Base-by-base conservation (phyloP, 192 early-diverging fungal species). In the Cetraspora pellucida region DNA sequence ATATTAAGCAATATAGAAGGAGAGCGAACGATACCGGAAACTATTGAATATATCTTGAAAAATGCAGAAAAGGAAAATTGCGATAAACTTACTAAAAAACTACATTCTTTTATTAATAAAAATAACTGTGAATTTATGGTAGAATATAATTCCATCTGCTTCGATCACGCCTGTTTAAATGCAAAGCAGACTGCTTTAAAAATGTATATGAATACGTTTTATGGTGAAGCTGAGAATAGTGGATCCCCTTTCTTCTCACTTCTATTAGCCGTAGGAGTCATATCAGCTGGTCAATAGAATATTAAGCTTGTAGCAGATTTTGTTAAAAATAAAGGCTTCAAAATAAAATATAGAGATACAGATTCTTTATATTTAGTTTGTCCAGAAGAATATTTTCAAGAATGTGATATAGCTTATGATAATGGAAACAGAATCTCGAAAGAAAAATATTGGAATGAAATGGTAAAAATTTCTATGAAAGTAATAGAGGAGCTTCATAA, bases 391-490 rank as follows among this genome's bases (percentile, higher is more conserved):
- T 55, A 5, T 17, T 72, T 31, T 14, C 3, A 72, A 19, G 17
- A 72, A 55, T 72, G 70, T 10, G 70, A 72, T 72, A 27, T 1
- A 31, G 28, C 10, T 0, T 72, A 31, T 31, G 25, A 52, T 4
- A 52, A 30, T 30, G 5, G 0, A 16, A 23, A 54, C 14, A 0
- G 2, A 10, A 14, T 72, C 44, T 72, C 52, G 3, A 3, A 37
- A 30, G 27, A 37, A 55, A n/a, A 52, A 19, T 72, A 72, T 5
- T 72, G 70, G 70, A 19, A 16, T 5, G 70, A 72, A 72, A 72
- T 72, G 70, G 28, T 72, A 16, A 72, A 54, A 54, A 55, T 72
- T 19, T 31, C 70, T 72, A 72, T 72, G 70, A 8, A n/a, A 19
- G 27, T 55, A n/a, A 72, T 72, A 52, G 21, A 0, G 1, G 9